Base-by-base conservation (phyloP, 208 protist species). In the Wallacemonas sp. region DNA sequence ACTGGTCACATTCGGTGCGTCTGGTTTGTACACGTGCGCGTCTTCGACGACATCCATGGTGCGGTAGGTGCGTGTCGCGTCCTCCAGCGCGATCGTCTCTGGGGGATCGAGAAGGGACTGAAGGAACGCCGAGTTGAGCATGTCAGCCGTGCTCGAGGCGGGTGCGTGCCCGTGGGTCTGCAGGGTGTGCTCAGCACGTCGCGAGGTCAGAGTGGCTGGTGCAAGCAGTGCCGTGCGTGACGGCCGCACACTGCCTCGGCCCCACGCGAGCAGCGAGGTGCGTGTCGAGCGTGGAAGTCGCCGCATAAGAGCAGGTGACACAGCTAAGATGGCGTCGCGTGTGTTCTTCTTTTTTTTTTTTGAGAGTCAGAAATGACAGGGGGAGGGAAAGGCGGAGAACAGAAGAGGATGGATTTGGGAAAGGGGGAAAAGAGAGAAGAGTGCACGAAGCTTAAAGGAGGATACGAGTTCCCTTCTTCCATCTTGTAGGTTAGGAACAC, bases 1-100 rank as follows among this genome's bases (percentile, higher is more conserved):
- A n/a, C n/a, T 52, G 5, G 76, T 64, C 8, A 85, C 61, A 65
- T 94, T 94, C 1, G 77, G 78, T 17, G 32, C 8, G 2, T 38
- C 19, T 8, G 85, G 89, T 36, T 95, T 74, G 68, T 92, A 95
- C 30, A 77, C 64, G 49, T 78, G 72, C 11, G 76, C 78, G 36
- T 66, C 74, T n/a, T 75, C 78, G 55, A 93, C 86, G 1, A 92
- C 76, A 61, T 95, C 86, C 89, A 95, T 92, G 1, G 82, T 86
- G n/a, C 48, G 41, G 70, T 95, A 95, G 24, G 81, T 91, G 33
- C 89, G 86, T 26, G 82, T 80, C 11, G 81, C 78, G 49, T 95
- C 89, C 48, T 72, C 73, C 0, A 95, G 71, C 5, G 72, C 17
- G 2, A 95, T 70, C 17, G 84, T 95, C 54, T 67, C 61, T 19